A percentile compares a stretch with the other conserved stretches of the same genome.
phyloP scores from a whole-genome alignment of 495 filamentous ascomycete species.

The Aspergillus saccharolyticus region DNA sequence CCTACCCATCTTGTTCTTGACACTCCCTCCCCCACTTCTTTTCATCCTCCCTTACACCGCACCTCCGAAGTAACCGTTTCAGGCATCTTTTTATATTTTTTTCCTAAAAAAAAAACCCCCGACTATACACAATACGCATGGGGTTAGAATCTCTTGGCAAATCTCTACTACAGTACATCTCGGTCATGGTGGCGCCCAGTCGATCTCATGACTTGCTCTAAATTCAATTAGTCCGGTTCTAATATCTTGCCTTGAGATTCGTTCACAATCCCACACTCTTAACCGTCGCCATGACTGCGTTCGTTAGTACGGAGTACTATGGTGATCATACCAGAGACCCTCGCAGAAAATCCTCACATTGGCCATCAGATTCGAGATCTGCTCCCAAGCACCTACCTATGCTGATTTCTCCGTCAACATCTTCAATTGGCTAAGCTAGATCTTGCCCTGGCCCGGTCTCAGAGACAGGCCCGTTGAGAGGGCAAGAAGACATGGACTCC shows the following conservation, averaged over 20 bases:
- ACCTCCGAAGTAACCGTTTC: neutral
- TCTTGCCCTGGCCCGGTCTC: neutral
- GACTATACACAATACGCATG: neutral
- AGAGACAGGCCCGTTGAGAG: neutral
- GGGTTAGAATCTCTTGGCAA: neutral
- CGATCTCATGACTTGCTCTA: neutral
- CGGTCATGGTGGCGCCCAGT: neutral
- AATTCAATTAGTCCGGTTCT: neutral
- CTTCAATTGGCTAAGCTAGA: neutral
- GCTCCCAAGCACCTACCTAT: neutral
- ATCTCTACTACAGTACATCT: neutral
- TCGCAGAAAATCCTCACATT: neutral
- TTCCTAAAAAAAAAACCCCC: no score
- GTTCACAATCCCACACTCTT: neutral
- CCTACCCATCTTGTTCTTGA: neutral
- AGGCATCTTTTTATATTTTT: no score
- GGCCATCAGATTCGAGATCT: neutral
- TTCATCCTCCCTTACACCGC: constrained; percentile 1
- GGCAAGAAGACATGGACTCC: neutral
- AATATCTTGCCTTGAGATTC: neutral
- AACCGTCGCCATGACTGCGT: neutral
- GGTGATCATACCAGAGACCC: neutral
- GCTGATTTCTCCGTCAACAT: neutral
- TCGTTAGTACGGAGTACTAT: neutral
- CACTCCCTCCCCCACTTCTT: neutral